A percentile compares a stretch with the other conserved stretches of the same genome.
These are phyloP conservation scores for Arthonia radiata DNA, from an alignment of 495 filamentous ascomycete genomes.

Conservation along the genomic window DNA sequence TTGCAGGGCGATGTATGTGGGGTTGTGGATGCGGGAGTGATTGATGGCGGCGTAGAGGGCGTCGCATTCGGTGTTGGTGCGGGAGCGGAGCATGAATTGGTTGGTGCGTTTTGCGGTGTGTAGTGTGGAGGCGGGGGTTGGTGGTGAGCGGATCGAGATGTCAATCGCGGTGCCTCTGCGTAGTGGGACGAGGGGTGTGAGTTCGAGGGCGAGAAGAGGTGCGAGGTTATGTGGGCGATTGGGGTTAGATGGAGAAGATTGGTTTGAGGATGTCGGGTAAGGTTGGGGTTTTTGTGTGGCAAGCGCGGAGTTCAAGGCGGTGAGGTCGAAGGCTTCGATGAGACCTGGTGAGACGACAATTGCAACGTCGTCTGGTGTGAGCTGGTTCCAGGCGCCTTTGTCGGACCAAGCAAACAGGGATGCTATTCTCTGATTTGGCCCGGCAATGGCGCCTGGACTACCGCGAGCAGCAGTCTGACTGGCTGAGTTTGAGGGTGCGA, in stretches of 20 bases:
- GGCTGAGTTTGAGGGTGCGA: too few relatives aligned
- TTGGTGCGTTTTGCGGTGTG: constrained; percentile 42
- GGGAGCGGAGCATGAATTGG: constrained; percentile 74
- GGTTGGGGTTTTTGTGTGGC: constrained; percentile 5
- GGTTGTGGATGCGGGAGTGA: constrained; percentile 59
- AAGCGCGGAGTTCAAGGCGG: constrained; percentile 19
- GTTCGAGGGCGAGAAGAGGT: constrained; percentile 52
- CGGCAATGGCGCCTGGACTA: too few relatives aligned
- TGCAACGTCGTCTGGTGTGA: constrained; percentile 50
- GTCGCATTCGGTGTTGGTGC: constrained; percentile 50
- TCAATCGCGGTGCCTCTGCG: constrained; percentile 77
- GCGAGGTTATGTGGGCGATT: constrained; percentile 9
- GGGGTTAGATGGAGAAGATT: constrained; percentile 15
- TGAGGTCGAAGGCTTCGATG: constrained; percentile 58
- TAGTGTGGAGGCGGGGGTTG: constrained; percentile 42
- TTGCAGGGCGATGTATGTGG: constrained; percentile 66
- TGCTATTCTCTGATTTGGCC: too few relatives aligned
- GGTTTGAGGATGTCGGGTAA: constrained; percentile 4
- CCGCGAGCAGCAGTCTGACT: too few relatives aligned
- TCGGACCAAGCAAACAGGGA: constrained; percentile 70
- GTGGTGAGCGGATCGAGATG: constrained; percentile 72
- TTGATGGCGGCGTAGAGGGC: constrained; percentile 65
- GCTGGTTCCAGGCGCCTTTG: constrained; percentile 53
- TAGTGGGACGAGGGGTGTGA: constrained; percentile 72
- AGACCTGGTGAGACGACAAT: constrained; percentile 63